phyloP scores from a whole-genome alignment of 805 yeast genomes.

The Jamesozyma spencerorum region DNA sequence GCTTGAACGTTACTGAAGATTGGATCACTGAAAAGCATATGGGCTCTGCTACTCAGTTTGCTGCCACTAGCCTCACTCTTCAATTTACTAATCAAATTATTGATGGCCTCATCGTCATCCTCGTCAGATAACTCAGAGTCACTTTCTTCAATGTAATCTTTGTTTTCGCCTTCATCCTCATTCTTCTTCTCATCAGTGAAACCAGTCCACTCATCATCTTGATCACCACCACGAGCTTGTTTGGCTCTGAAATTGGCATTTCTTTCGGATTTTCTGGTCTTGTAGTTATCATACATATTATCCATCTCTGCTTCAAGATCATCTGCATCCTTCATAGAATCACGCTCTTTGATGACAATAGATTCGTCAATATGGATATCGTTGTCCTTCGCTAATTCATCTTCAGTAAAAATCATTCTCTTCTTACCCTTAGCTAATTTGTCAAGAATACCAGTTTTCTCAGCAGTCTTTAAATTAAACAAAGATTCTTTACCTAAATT shows the following conservation, averaged over 20 bases:
- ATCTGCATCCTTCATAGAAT: constrained; percentile 43
- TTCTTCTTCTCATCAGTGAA: constrained; percentile 42
- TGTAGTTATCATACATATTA: constrained; percentile 67
- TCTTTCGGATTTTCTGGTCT: constrained; percentile 55
- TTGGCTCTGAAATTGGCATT: constrained; percentile 64
- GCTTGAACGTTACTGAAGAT: constrained; percentile 43
- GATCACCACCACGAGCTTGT: constrained; percentile 63
- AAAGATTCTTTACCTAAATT: constrained; percentile 66
- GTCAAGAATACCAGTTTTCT: constrained; percentile 72
- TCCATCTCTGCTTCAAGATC: constrained; percentile 76
- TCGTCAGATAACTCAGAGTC: constrained; percentile 42
- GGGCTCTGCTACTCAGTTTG: constrained; percentile 35
- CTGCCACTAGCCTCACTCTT: constrained; percentile 38
- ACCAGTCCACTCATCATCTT: constrained; percentile 75
- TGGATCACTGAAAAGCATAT: constrained; percentile 42
- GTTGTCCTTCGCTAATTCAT: constrained; percentile 44
- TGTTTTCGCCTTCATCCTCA: constrained; percentile 31
- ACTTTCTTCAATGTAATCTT: constrained; percentile 36
- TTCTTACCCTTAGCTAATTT: constrained; percentile 71
- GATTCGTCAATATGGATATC: constrained; percentile 49
- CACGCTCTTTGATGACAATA: constrained; percentile 26
- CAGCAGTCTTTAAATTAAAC: constrained; percentile 78
- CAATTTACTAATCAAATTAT: constrained; percentile 46
- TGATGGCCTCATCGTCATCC: constrained; percentile 67
- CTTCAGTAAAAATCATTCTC: constrained; percentile 46